Evolutionary conservation across 441 rosid species (phyloP).

Genomic region (Brassica hybrid): DNA sequence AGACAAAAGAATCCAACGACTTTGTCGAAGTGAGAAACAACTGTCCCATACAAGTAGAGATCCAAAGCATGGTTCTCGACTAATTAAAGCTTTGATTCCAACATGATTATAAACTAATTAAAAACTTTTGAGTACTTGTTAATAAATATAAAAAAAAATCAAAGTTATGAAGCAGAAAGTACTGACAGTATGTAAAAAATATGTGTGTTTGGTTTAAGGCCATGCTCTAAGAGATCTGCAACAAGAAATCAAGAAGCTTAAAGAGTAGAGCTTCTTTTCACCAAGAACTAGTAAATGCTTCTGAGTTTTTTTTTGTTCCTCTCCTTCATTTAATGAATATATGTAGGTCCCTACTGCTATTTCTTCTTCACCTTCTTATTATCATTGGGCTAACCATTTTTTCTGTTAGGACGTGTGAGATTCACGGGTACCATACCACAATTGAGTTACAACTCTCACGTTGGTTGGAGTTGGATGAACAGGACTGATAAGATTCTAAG

Average conservation of each 20-base stretch:
- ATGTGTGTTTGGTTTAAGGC: slow-evolving; percentile 32
- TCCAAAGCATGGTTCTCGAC: slow-evolving; percentile 37
- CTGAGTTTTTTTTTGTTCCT: slow-evolving; percentile 26
- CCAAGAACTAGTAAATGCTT: slow-evolving; percentile 48
- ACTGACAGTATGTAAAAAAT: slow-evolving; percentile 24
- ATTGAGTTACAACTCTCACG: slow-evolving; percentile 18
- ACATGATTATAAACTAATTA: slow-evolving; percentile 16
- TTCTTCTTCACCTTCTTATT: not conserved
- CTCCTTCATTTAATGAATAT: slow-evolving; percentile 33
- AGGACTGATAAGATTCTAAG: not conserved
- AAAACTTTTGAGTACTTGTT: slow-evolving; percentile 8
- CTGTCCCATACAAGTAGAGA: slow-evolving; percentile 41
- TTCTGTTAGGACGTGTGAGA: slow-evolving; percentile 25
- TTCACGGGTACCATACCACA: slow-evolving; percentile 31
- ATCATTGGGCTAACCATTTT: slow-evolving; percentile 31
- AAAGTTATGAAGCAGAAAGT: slow-evolving; percentile 22
- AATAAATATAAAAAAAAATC: not conserved
- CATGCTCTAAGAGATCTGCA: slow-evolving; percentile 23
- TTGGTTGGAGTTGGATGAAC: slow-evolving; percentile 7
- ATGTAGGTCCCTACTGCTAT: slow-evolving; percentile 46
- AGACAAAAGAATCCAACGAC: slow-evolving; percentile 38
- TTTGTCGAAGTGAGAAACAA: slow-evolving; percentile 43
- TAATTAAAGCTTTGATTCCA: slow-evolving; percentile 34
- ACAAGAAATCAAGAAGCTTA: slow-evolving; percentile 29
- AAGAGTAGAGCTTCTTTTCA: slow-evolving; percentile 29